Evolutionary conservation across 441 rosid species (phyloP).

Genomic region (Croton laevigatus): DNA sequence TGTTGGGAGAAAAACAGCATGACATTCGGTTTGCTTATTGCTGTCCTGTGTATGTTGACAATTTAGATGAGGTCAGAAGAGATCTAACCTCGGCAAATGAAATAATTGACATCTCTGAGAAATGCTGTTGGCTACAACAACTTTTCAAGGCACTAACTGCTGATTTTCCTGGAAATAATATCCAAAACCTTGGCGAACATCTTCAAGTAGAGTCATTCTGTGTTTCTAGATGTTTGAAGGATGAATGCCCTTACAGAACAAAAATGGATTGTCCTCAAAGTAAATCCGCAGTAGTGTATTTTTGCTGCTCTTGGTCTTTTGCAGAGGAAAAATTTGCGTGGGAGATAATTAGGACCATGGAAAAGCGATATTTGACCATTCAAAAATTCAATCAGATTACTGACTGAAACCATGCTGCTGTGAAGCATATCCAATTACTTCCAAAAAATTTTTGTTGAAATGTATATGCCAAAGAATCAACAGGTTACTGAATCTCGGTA

Average conservation of each 20-base stretch:
- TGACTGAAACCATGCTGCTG: background rate
- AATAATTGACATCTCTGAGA: constrained; percentile 8
- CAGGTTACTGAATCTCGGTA: background rate
- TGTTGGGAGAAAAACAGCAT: constrained; percentile 48
- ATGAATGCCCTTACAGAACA: constrained; percentile 53
- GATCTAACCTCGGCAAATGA: constrained; percentile 21
- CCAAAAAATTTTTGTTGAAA: background rate
- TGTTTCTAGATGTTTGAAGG: constrained; percentile 42
- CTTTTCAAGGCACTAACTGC: constrained; percentile 36
- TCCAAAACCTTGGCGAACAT: constrained; percentile 44
- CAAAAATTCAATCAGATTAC: background rate
- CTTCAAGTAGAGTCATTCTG: constrained; percentile 58
- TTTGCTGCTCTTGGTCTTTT: constrained; percentile 74
- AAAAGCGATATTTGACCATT: constrained; percentile 17
- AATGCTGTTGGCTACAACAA: constrained; percentile 33
- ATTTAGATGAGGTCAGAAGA: constrained; percentile 17
- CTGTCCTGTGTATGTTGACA: constrained; percentile 37
- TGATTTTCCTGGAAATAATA: constrained; percentile 28
- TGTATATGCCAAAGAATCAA: background rate
- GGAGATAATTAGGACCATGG: constrained; percentile 54
- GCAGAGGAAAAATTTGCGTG: constrained; percentile 67
- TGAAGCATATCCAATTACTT: constrained; percentile 2
- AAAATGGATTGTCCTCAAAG: constrained; percentile 16
- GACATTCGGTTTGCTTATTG: constrained; percentile 56
- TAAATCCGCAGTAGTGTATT: constrained; percentile 30